Evolutionary conservation across 108 stramenopile genomes (phyloP), one percentile per base, ranked within the genome.

Genomic region (Fragilaria crotonensis): DNA sequence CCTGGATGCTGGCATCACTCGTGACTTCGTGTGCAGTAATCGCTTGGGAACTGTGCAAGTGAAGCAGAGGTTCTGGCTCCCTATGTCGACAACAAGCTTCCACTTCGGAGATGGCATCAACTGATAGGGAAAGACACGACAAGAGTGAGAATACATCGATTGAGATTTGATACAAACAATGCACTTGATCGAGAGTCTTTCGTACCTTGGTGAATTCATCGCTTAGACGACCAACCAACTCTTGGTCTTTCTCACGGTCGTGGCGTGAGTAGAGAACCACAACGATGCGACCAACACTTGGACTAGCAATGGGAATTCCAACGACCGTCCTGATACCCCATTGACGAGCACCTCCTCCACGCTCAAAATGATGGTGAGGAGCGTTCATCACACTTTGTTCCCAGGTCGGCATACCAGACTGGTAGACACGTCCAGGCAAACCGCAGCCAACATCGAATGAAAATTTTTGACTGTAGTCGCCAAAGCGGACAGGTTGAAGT

Each of bases 1-100:
- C n/a, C n/a, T n/a, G n/a, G n/a, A n/a, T n/a, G n/a, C n/a, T n/a
- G n/a, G n/a, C n/a, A n/a, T n/a, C n/a, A n/a, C n/a, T n/a, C n/a
- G n/a, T n/a, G n/a, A n/a, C n/a, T n/a, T n/a, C n/a, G n/a, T n/a
- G n/a, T n/a, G n/a, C n/a, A n/a, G n/a, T n/a, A n/a, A n/a, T n/a
- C n/a, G n/a, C n/a, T n/a, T n/a, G n/a, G n/a, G n/a, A n/a, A n/a
- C n/a, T n/a, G n/a, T n/a, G n/a, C n/a, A n/a, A n/a, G n/a, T n/a
- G 21, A 27, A 27, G 18, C 29, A 27, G 18, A 27, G 21, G 21
- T 54, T 23, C 25, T 31, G 48, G 57, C 17, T 59, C 70, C 90
- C 90, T 14, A 92, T 59, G 56, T 92, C 90, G 2, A 92, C 90
- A 33, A 88, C 81, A 41, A 92, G 69, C 75, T 92, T 92, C 90